Percentiles rank a stretch among this genome's conserved stretches.
These are phyloP conservation scores for Alternaria sp. DNA, from an alignment of 2,329 filamentous ascomycete genomes.

Conservation along the genomic window DNA sequence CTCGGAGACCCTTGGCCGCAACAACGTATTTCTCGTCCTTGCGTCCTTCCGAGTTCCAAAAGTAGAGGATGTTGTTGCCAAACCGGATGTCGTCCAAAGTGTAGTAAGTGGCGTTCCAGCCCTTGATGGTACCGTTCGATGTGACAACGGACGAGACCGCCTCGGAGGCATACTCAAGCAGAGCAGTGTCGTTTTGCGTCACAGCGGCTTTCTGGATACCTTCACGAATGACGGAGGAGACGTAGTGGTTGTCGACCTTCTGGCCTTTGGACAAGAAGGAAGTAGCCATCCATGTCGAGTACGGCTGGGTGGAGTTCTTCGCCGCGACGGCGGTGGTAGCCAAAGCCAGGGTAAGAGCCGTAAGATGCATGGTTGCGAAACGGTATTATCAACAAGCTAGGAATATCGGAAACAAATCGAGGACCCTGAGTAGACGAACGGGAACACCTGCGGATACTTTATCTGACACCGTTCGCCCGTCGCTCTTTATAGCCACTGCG, in stretches of 20 bases:
- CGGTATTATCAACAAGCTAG: constrained; percentile 15
- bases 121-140: constrained; percentile 56
- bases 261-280: constrained; percentile 55
- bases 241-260: constrained; percentile 53
- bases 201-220: constrained; percentile 57
- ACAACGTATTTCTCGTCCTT: constrained; percentile 56
- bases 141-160: constrained; percentile 58
- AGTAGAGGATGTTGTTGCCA: constrained; percentile 61
- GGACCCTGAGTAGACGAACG: neutral
- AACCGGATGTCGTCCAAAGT: constrained; percentile 60
- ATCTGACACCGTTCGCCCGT: neutral
- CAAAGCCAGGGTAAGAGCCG: constrained; percentile 29
- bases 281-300: constrained; percentile 54
- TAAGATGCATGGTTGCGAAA: constrained; percentile 33
- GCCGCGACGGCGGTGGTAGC: constrained; percentile 32
- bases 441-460: neutral
- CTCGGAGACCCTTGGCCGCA: constrained; percentile 56
- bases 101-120: constrained; percentile 57
- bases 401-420: neutral
- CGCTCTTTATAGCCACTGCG: constrained; percentile 11
- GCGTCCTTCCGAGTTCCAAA: constrained; percentile 51
- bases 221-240: constrained; percentile 56
- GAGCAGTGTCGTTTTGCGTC: constrained; percentile 52
- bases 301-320: constrained; percentile 31
- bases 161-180: constrained; percentile 54